Percentiles rank a stretch among this genome's conserved stretches.
phyloP scores from a whole-genome alignment of 2,329 filamentous ascomycete species.

The Cladosporium halotolerans region DNA sequence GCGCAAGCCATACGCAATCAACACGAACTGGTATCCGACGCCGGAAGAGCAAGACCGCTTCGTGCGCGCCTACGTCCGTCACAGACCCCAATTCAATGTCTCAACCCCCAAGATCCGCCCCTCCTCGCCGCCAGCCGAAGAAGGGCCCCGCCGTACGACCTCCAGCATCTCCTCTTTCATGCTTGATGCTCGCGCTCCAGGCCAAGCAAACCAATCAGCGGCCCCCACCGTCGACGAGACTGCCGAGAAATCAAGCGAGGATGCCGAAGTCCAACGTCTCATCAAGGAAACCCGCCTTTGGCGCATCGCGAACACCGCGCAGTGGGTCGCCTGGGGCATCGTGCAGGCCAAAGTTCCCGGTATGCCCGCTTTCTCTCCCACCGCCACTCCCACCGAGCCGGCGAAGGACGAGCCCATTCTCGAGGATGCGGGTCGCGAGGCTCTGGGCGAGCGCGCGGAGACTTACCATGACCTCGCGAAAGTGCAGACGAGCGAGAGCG shows the following conservation, averaged over 20 bases:
- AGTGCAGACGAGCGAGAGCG: constrained; percentile 6
- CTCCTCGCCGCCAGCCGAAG: constrained; percentile 20
- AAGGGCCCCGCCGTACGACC: constrained; percentile 29
- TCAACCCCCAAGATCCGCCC: constrained; percentile 33
- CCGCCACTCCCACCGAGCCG: constrained; percentile 20
- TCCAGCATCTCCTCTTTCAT: constrained; percentile 58
- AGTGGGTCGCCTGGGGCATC: constrained; percentile 95
- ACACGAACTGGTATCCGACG: constrained; percentile 65
- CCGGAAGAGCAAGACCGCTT: constrained; percentile 78
- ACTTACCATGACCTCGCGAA: constrained; percentile 18
- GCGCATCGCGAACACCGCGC: constrained; percentile 79
- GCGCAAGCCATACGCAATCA: constrained; percentile 55
- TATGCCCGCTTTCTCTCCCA: constrained; percentile 47
- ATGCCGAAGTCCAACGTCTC: constrained; percentile 62
- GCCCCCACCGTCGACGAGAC: constrained; percentile 16
- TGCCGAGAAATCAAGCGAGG: constrained; percentile 54
- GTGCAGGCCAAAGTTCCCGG: constrained; percentile 85
- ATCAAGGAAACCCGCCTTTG: constrained; percentile 76
- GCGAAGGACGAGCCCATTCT: constrained; percentile 22
- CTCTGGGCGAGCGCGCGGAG: constrained; percentile 25
- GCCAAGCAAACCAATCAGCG: constrained; percentile 35
- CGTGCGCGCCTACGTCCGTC: constrained; percentile 77
- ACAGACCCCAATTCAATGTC: constrained; percentile 62
- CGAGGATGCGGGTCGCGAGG: constrained; percentile 16
- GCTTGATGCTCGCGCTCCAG: constrained; percentile 61